Conservation (phyloP, 2,329 filamentous ascomycete genomes). For the Lasiodiplodia hormozganensis region DNA sequence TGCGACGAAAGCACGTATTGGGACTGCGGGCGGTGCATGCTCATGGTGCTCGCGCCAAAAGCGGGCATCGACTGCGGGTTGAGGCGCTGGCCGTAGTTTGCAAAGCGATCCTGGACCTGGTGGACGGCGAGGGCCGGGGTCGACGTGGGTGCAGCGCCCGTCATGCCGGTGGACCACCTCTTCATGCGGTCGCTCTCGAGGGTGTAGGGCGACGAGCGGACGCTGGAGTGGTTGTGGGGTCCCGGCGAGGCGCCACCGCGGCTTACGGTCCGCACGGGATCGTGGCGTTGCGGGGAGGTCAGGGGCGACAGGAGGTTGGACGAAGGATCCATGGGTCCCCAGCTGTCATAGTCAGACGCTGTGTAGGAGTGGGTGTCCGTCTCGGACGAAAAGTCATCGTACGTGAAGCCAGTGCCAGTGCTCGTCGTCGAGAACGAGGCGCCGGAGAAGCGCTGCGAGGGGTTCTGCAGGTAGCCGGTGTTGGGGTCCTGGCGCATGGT, state of each 20-base stretch:
- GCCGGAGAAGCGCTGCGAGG: constrained; percentile 70
- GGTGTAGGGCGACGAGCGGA: constrained; percentile 72
- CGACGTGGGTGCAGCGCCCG: constrained; percentile 59
- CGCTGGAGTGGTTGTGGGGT: constrained; percentile 59
- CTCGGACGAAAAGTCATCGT: constrained; percentile 71
- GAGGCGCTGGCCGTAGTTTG: constrained; percentile 64
- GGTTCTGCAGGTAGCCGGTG: constrained; percentile 52
- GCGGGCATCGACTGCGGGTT: constrained; percentile 52
- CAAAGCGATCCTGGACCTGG: constrained; percentile 66
- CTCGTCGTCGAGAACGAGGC: constrained; percentile 77
- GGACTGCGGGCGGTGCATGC: constrained; percentile 40
- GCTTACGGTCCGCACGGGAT: constrained; percentile 57
- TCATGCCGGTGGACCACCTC: constrained; percentile 74
- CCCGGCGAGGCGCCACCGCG: constrained; percentile 75
- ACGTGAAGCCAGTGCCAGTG: constrained; percentile 64
- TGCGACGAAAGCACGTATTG: constrained; percentile 49
- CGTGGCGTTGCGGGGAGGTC: constrained; percentile 71
- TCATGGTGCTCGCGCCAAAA: constrained; percentile 43
- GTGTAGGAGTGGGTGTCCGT: constrained; percentile 71
- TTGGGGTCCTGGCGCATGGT: constrained; percentile 36
- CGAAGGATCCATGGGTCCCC: constrained; percentile 71
- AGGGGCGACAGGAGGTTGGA: constrained; percentile 76
- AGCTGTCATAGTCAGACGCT: constrained; percentile 64
- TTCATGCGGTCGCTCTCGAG: constrained; percentile 72
- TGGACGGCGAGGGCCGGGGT: constrained; percentile 64